Base-by-base conservation (phyloP, 352 stramenopile species). In the Thalassiosira hispida region DNA sequence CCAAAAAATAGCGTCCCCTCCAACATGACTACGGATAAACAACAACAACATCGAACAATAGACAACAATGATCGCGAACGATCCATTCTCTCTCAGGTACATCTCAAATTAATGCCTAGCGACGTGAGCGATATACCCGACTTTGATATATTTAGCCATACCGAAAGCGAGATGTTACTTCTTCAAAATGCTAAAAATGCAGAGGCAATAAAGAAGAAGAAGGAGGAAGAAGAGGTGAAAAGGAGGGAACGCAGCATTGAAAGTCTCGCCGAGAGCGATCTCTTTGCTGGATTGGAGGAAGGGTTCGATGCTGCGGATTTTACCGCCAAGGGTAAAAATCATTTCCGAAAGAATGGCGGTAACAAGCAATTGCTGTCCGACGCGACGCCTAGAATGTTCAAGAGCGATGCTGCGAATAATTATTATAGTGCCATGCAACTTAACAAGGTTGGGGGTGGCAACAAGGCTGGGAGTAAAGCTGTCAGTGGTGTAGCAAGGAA, bases 231-330 rank as follows among this genome's bases (percentile, higher is more conserved):
- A 25, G 46, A 47, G 56, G 3, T n/a, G 25, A 64, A 47, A 11
- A 64, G 46, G 33, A 64, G 46, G 6, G 38, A 49, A n/a, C 56
- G 29, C 23, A 22, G 46, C 29, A 49, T 31, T 31, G 25, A 64
- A 64, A 25, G 47, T 29, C n/a, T n/a, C n/a, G 47, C 14, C 47
- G 47, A 29, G 18, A 23, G 47, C 47, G 47, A 56, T 11, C 11
- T 42, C 5, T 42, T 42, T 11, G 5, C 7, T 16, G 49, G 49
- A 14, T 2, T 33, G 7, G 49, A 60, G 7, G 51, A 38, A 4
- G 47, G 47, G 18, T n/a, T n/a, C n/a, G n/a, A n/a, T n/a, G n/a
- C n/a, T n/a, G n/a, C n/a, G n/a, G n/a, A n/a, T n/a, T n/a, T n/a
- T n/a, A n/a, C n/a, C n/a, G n/a, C n/a, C n/a, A n/a, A n/a, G n/a